phyloP scores from a whole-genome alignment of 371 early-diverging fungal species.

The Mortierella sp. region DNA sequence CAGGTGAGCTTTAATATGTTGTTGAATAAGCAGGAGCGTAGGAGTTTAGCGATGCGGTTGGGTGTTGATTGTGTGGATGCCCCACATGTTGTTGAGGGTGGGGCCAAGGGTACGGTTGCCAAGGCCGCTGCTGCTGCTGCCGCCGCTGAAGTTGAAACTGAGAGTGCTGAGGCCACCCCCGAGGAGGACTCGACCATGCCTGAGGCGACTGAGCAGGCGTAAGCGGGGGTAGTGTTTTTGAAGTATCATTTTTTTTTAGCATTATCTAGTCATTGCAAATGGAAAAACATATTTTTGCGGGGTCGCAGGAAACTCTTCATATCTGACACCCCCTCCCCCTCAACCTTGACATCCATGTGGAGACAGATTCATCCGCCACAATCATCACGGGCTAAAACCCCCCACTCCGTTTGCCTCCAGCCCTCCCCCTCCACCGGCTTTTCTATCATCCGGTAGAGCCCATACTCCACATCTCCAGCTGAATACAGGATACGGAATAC shows the following conservation, averaged over 20 bases:
- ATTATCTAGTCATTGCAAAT: neutral
- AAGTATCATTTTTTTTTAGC: neutral
- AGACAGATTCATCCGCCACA: too few species aligned
- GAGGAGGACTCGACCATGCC: neutral
- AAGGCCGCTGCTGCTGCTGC: slow-evolving; percentile 35
- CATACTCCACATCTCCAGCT: neutral
- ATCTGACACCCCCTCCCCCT: too few species aligned
- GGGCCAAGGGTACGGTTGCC: slow-evolving; percentile 50
- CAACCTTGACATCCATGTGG: too few species aligned
- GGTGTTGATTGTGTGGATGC: slow-evolving; percentile 57
- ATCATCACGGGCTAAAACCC: too few species aligned
- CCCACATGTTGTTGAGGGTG: slow-evolving; percentile 51
- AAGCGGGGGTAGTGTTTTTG: neutral
- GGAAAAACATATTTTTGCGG: neutral
- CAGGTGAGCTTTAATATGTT: slow-evolving; percentile 77
- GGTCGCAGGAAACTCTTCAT: too few species aligned
- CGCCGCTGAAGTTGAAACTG: slow-evolving; percentile 4
- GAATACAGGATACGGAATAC: neutral
- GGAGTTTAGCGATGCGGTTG: slow-evolving; percentile 59
- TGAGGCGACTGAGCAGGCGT: neutral
- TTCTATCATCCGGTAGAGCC: too few species aligned
- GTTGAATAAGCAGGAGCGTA: slow-evolving; percentile 80
- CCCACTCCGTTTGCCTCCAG: too few species aligned
- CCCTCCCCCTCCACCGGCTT: too few species aligned
- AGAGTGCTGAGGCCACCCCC: neutral